Evolutionary conservation across 257 asterid genomes (phyloP), one percentile per base, ranked within the genome.

Genomic region (Prunella vulgaris): DNA sequence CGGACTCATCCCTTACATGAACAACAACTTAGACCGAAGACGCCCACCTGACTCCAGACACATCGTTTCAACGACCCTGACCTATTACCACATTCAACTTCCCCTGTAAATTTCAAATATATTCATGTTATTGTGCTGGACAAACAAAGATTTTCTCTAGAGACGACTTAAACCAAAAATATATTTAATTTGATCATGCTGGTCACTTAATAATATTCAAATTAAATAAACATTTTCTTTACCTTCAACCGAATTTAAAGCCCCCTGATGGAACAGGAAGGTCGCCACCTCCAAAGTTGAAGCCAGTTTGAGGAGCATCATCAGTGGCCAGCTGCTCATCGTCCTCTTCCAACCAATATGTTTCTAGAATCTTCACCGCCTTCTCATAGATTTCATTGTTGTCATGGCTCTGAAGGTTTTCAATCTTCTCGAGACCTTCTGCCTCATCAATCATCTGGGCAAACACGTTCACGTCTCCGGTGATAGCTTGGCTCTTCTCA

Each of bases 181-280:
- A 12, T 6, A 33, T 22, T 20, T 5, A 54, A 68, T 48, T 6
- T 48, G 22, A n/a, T 14, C 53, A 46, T 46, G 53, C 20, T 49
- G 24, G 10, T 5, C 57, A 18, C 27, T 7, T 1, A 52, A 52
- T 20, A 52, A 18, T 8, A 18, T 7, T 52, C 27, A 15, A 18
- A 51, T 17, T 18, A 51, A 72, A 51, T 40, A 24, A 54, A 28
- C 25, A 58, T 59, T 49, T 37, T 9, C 10, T 48, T 62, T 64
- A 84, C 84, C 84, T 84, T 87, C 76, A 89, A 77, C 84, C 58
- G 37, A 90, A 90, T 68, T 85, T 83, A 77, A 90, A 90, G 51
- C 96, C 95, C 40, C 91, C 95, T 0, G 95, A 53, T 74, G 95
- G 95, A 70, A 81, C 86, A 27, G 90, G 68, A 63, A 73, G 69